Evolutionary conservation across 345 rosid species (phyloP), one percentile per base, ranked within the genome.

Genomic region (Syzygium aqueum): DNA sequence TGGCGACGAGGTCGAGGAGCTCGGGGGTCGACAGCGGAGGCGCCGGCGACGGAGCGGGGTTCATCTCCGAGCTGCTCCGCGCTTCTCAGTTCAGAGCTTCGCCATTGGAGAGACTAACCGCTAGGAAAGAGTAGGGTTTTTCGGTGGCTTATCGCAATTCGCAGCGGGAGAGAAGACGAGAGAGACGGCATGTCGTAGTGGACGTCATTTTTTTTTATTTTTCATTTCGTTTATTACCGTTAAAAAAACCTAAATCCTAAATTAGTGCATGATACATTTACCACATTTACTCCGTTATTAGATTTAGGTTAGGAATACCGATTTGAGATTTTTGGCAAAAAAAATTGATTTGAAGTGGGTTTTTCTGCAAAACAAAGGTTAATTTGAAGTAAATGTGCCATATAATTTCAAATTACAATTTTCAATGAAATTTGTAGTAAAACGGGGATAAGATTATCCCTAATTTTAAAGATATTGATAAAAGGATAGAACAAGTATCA

Each of bases 1-100:
- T 87, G 51, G 90, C 90, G 50, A 96, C 88, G 88, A 77, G 87
- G 85, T 78, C 49, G 89, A 84, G 57, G 87, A 85, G 73, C 53
- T 77, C 84, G 19, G 61, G 22, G 86, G 57, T 52, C 51, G 86
- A 37, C 28, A 57, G 49, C 61, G 86, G 87, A 83, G 87, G 51
- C 28, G 52, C 43, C 15, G 49, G 80, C 49, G 80, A 19, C 12
- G 19, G 49, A 33, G 11, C 80, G 80, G 80, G 80, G 80, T 73
- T 33, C 80, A 73, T 73, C 22, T 5, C 80, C 46, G 80, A 73
- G 25, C 80, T 73, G 80, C 80, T 33, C 46, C 80, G 25, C 5
- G 49, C 49, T 61, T 61, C 61, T 56, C 37, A 0, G 80, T 19
- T 73, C 80, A 73, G 80, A 57, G 43, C 12, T 1, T 73, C 80